Percentiles rank a stretch among this genome's conserved stretches.
phyloP scores from a whole-genome alignment of 768 basidiomycete genomes.

The Podaxis sp. region DNA sequence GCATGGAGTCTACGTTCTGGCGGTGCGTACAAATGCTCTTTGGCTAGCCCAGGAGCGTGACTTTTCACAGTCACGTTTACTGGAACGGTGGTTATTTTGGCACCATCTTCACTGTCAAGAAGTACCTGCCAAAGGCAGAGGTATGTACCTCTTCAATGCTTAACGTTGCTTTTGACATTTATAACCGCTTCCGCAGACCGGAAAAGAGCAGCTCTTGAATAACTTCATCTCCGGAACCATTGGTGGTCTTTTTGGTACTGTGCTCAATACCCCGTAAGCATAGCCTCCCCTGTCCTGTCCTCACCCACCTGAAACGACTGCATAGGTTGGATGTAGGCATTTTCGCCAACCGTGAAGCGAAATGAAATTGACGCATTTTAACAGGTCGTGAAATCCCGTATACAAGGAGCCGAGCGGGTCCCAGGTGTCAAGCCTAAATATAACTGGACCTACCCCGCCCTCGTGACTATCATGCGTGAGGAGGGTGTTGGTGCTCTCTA shows the following conservation, averaged over 20 bases:
- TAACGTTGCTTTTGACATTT: neutral
- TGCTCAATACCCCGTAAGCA: slow-evolving; percentile 85
- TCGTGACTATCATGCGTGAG: slow-evolving; percentile 77
- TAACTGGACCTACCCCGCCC: slow-evolving; percentile 93
- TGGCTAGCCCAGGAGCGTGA: slow-evolving; percentile 6
- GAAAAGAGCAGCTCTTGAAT: slow-evolving; percentile 71
- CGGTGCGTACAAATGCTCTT: slow-evolving; percentile 44
- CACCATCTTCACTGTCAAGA: slow-evolving; percentile 80
- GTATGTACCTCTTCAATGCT: slow-evolving; percentile 34
- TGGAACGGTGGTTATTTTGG: slow-evolving; percentile 98
- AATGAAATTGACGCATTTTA: slow-evolving; percentile 6
- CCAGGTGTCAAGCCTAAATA: slow-evolving; percentile 82
- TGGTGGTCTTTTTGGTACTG: slow-evolving; percentile 88
- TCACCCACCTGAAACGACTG: neutral
- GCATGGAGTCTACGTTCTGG: slow-evolving; percentile 99
- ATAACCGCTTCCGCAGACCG: slow-evolving; percentile 36
- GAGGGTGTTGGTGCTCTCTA: slow-evolving; percentile 85
- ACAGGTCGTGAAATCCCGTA: slow-evolving; percentile 94
- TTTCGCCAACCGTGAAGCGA: neutral
- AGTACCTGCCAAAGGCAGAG: slow-evolving; percentile 79
- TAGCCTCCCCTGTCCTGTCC: neutral
- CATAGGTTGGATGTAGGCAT: slow-evolving; percentile 29
- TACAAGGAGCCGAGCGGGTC: slow-evolving; percentile 67
- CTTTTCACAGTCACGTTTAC: slow-evolving; percentile 59
- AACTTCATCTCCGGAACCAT: slow-evolving; percentile 89